Evolutionary conservation across 2,329 filamentous ascomycete species (phyloP), one percentile per base, ranked within the genome.

Genomic region (Fusarium sp.): DNA sequence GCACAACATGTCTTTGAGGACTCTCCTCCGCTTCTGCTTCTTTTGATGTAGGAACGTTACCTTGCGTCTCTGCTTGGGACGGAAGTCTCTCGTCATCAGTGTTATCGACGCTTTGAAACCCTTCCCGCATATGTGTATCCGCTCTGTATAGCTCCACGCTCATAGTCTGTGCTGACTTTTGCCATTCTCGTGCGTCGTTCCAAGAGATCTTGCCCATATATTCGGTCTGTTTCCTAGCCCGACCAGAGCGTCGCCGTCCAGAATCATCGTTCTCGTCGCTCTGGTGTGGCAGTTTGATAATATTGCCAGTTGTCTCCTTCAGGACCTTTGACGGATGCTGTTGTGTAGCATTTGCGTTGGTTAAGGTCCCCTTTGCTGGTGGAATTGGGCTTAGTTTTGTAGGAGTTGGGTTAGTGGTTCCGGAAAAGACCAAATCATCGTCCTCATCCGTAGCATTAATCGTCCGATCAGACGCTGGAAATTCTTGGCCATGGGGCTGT

Each of bases 151-250:
- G 36, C 36, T 72, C 63, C 20, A 72, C 58, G 13, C 50, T 63
- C 28, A 70, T n/a, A 7, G 24, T 59, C 24, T 62, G 58, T 9
- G 53, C 46, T 3, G 57, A 46, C 34, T 36, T 66, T n/a, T 17
- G 54, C 26, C 63, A 48, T 48, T 68, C 50, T 24, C 63, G 58
- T 28, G 63, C 75, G 14, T 77, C 68, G 5, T 62, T 42, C 77
- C 77, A 78, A 8, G 76, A 73, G 14, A 78, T 66, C 46, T 76
- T 77, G 36, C 75, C 75, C 58, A 75, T 64, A 38, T 76, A 78
- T 38, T 77, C 74, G 17, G 66, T 69, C 56, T 76, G 73, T 43
- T 74, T 79, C 28, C 75, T 72, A 15, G 63, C 69, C 34, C 77
- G 73, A 7, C 73, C 72, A 39, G 75, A 76, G 15, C 72, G 71